A percentile compares a stretch with the other conserved stretches of the same genome.
These are phyloP conservation scores for Ambrosia trifida DNA, from an alignment of 129 eudicot genomes.

Conservation along the genomic window DNA sequence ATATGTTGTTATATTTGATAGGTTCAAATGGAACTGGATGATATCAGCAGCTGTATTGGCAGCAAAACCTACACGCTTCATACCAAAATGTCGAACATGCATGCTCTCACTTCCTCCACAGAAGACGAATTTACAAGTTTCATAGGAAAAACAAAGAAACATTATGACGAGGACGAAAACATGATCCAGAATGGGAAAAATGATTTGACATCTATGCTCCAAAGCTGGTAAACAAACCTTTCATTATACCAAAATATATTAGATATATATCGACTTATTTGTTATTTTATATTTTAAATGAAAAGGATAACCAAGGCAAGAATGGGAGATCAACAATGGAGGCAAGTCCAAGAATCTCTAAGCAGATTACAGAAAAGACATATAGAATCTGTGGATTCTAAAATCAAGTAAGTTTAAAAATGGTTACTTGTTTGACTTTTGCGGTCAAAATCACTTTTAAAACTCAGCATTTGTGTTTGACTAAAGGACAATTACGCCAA, in stretches of 20 bases:
- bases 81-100: conserved; percentile 41
- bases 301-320: conserved; percentile 46
- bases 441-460: conserved; percentile 1
- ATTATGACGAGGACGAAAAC: conserved; percentile 47
- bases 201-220: conserved; percentile 36
- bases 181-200: conserved; percentile 38
- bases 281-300: conserved; percentile 5
- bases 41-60: conserved; percentile 42
- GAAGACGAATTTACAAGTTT: conserved; percentile 49
- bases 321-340: conserved; percentile 52
- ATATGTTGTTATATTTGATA: conserved; percentile 17
- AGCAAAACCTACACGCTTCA: conserved; percentile 40
- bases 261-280: not conserved
- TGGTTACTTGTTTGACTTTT: conserved; percentile 6
- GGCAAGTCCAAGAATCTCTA: conserved; percentile 43
- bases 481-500: not conserved
- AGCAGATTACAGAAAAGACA: conserved; percentile 38
- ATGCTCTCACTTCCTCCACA: conserved; percentile 34
- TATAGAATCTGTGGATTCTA: conserved; percentile 35
- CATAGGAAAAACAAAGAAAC: conserved; percentile 39
- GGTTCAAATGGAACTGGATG: conserved; percentile 60
- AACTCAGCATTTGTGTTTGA: not conserved
- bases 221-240: conserved; percentile 38
- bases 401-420: conserved; percentile 37
- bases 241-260: not conserved